Base-by-base conservation (phyloP, 192 early-diverging fungal species). In the Coemansia sp. region DNA sequence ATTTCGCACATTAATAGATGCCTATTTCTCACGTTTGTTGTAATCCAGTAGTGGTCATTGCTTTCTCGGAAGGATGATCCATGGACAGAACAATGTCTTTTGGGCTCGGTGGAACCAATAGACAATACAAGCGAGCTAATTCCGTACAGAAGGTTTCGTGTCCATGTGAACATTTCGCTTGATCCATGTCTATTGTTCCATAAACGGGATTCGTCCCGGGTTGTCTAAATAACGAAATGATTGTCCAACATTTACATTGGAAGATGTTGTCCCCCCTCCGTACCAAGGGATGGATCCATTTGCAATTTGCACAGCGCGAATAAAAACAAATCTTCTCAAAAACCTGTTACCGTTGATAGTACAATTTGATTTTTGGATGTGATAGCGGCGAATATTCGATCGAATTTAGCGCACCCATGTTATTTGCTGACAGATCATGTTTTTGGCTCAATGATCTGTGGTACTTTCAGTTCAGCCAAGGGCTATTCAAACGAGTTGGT, bases 61-160 rank as follows among this genome's bases (percentile, higher is more conserved):
- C 44, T 47, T 20, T 47, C n/a, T 31, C 30, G 14, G 28, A 31
- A 19, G 50, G 9, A 33, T n/a, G 50, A 53, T 53, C 38, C 11
- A 13, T 40, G 38, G 38, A 34, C 38, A 28, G 27, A 53, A 30
- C 27, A 31, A 30, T 15, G 4, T 10, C 23, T 48, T 48, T 48
- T 48, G 47, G 29, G 13, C 50, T 31, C 50, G 50, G 50, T 53
- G 50, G 50, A 53, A 48, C 47, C 47, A 25, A 48, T 48, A 6
- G 47, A 25, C 9, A 6, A 23, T 22, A 13, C 23, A 40, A 14
- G 15, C 38, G 38, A 40, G 38, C 7, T 48, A 22, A 27, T 53
- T 31, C 19, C 28, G 11, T 53, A 15, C 50, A 29, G 50, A 53
- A 29, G 29, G 50, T 53, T 50, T 47, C 22, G 2, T 40, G 13